Evolutionary conservation across 2,329 filamentous ascomycete species (phyloP).

Genomic region (Graphiopsis chlorocephala): DNA sequence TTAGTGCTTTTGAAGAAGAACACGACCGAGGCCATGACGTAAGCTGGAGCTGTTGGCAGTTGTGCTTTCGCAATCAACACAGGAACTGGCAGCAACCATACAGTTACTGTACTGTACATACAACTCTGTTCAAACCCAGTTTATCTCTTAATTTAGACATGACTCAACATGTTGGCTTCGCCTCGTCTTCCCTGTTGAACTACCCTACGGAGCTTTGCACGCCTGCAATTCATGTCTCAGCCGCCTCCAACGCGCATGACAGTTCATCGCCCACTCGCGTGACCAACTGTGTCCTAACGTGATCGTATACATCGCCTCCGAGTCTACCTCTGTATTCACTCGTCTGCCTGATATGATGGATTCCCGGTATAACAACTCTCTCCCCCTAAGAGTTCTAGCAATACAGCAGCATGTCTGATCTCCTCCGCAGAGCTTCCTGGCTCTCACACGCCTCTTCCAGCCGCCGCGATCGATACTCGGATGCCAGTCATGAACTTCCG

Average conservation of each 20-base stretch:
- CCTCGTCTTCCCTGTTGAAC: not conserved
- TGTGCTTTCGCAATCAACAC: not conserved
- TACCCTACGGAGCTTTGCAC: not conserved
- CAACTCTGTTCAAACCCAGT: not conserved
- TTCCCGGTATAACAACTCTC: not conserved
- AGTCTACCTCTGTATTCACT: not conserved
- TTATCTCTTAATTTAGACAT: too few relatives aligned
- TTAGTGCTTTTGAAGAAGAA: conserved; percentile 2
- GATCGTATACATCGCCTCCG: not conserved
- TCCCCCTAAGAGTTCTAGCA: not conserved
- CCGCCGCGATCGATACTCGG: conserved; percentile 13
- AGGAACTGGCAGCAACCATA: not conserved
- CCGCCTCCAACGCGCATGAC: conserved; percentile 6
- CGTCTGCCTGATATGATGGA: not conserved
- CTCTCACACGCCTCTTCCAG: conserved; percentile 26
- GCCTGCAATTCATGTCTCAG: conserved; percentile 12
- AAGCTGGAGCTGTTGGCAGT: not conserved
- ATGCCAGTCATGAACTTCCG: conserved; percentile 28
- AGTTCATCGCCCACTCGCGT: conserved; percentile 3
- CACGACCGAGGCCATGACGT: not conserved
- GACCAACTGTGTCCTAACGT: conserved; percentile 1
- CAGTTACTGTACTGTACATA: not conserved
- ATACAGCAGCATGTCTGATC: conserved; percentile 16
- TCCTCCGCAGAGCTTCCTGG: conserved; percentile 29
- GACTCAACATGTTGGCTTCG: not conserved